Evolutionary conservation across 345 rosid genomes (phyloP), one percentile per base, ranked within the genome.

Genomic region (Syzygium oleosum): DNA sequence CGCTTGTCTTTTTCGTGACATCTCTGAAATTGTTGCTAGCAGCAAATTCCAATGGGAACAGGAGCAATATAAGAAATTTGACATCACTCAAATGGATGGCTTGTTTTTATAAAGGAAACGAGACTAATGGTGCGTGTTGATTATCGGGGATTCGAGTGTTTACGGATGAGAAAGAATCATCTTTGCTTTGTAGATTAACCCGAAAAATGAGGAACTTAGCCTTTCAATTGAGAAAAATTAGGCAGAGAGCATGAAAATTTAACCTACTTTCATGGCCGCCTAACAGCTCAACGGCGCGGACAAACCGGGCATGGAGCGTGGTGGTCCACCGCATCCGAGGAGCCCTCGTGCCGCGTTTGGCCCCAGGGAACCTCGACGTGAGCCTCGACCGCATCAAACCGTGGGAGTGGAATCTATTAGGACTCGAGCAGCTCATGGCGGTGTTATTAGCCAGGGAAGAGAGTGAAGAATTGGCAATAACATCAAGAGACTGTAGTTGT

Each of bases 291-390:
- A 98, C 99, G 55, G 98, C 99, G 85, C 95, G 99, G 89, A 98
- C 98, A 91, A 98, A 98, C 90, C 97, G 99, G 90, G 95, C 95
- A 90, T 98, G 99, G 59, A 98, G 99, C 84, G 98, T 95, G 73
- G 98, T 95, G 58, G 99, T 98, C 99, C 99, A 98, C 87, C 99
- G 93, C 97, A 95, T 95, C 93, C 98, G 87, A 5, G 98, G 98
- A 51, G 96, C 96, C 89, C 95, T 91, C 89, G 89, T 91, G 93
- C 92, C 89, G 2, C 90, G 90, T 90, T 94, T 95, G 43, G 92
- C 27, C 15, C 83, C 89, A 5, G 96, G 95, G 89, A 95, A 92
- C 90, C 96, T 94, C 88, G 97, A 93, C 91, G 95, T 94, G 87
- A 95, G 92, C 90, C 96, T 94, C 88, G 97, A 94, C 91, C 94